Evolutionary conservation across 2,329 filamentous ascomycete genomes (phyloP), one percentile per base, ranked within the genome.

Genomic region (Cladosporium oxysporum): DNA sequence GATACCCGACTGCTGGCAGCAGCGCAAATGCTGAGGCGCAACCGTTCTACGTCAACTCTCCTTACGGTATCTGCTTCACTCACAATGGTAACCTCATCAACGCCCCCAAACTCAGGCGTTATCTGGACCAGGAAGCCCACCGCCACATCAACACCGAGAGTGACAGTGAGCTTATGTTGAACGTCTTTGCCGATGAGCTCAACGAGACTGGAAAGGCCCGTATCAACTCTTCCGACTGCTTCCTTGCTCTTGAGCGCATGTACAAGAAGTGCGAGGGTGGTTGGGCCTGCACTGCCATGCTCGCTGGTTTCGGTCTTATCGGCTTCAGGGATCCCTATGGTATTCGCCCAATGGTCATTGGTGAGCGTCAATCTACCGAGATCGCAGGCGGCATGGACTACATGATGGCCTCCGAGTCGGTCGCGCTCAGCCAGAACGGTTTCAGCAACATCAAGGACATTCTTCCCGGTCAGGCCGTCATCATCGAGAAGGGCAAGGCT

Each of bases 11-110:
- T 8, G 91, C 91, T 14, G 93, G 93, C 66, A 95, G 89, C 76
- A 91, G 90, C 71, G 87, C 87, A 66, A 94, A 92, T 74, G 89
- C 92, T 8, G 92, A 97, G 79, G 91, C 92, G 12, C 93, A 97
- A 79, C 93, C 93, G 0, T 96, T 97, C 79, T 97, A 95, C 76
- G 92, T 95, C 73, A 96, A 96, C 81, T 83, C 82, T 68, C 92
- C 91, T 1, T 95, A 92, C 75, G 92, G 92, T 58, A 90, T 96
- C 72, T 91, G 86, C 74, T 86, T 95, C 76, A 86, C 89, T 26
- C 90, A 95, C 80, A 97, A 97, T 75, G 93, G 93, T 67, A 97
- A 97, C 79, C 83, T 97, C 57, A 91, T 96, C 82, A 92, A 96
- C 75, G 87, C 89, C 5, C 83, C 84, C 1, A 88, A 91, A 62